phyloP scores from a whole-genome alignment of 2,329 filamentous ascomycete genomes.

The Tolypocladium ophioglossoides region DNA sequence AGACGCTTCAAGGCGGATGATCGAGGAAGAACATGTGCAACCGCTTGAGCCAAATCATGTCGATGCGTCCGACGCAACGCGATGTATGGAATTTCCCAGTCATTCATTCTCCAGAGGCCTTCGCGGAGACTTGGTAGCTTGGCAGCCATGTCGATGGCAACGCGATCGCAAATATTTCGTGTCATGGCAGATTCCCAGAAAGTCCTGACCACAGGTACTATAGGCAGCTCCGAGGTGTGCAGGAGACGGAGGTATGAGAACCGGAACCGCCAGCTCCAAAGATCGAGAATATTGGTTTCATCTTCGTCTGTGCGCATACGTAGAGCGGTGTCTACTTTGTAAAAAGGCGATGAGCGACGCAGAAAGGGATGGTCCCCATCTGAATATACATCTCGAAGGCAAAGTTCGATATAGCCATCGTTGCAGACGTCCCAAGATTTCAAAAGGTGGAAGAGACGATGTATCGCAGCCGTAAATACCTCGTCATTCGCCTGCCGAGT shows the following conservation, averaged over 20 bases:
- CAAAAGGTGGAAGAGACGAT: not conserved
- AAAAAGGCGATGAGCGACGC: not conserved
- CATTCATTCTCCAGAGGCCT: not conserved
- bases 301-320: not conserved
- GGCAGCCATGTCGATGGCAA: not conserved
- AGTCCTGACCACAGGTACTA: not conserved
- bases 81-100: not conserved
- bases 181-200: not conserved
- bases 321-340: too few species aligned
- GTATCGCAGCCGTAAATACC: not conserved
- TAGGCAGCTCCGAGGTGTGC: not conserved
- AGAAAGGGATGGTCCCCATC: not conserved
- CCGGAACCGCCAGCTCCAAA: not conserved
- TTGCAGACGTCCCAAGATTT: not conserved
- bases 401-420: not conserved
- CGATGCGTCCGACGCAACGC: not conserved
- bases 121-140: not conserved
- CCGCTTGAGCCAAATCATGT: not conserved
- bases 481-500: not conserved
- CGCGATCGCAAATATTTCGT: not conserved
- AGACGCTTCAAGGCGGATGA: not conserved
- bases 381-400: not conserved
- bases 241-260: not conserved
- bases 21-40: not conserved
- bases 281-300: not conserved